Percentiles rank a stretch among this genome's conserved stretches.
Evolutionary conservation across 352 stramenopile species (phyloP).

Genomic region (Achlya hypogyna): DNA sequence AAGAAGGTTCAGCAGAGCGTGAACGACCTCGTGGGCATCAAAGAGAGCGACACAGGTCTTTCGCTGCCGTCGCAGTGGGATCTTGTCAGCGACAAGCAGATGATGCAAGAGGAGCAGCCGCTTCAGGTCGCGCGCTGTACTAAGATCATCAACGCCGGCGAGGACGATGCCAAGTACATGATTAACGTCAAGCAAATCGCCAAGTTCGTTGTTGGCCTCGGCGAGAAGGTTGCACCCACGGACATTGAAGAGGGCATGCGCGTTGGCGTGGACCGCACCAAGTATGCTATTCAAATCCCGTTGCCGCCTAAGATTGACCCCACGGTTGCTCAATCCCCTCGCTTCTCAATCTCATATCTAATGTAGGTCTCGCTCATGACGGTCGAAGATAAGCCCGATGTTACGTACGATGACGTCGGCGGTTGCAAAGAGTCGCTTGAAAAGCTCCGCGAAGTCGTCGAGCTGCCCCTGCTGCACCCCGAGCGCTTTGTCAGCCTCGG

Average conservation of each 20-base stretch:
- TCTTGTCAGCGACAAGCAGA: slow-evolving; percentile 99
- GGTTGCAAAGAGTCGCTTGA: slow-evolving; percentile 97
- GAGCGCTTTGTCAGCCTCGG: slow-evolving; percentile 98
- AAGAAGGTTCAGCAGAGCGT: slow-evolving; percentile 93
- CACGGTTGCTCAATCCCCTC: slow-evolving; percentile 85
- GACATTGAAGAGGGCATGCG: slow-evolving; percentile 99
- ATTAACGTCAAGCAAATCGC: slow-evolving; percentile 99
- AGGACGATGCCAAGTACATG: slow-evolving; percentile 98
- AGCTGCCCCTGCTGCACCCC: slow-evolving; percentile 96
- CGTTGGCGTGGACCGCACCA: slow-evolving; percentile 95
- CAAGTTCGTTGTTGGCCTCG: slow-evolving; percentile 98
- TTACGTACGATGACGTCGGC: slow-evolving; percentile 99
- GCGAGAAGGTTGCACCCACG: slow-evolving; percentile 97
- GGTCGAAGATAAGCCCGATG: slow-evolving; percentile 99
- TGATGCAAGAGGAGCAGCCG: slow-evolving; percentile 99
- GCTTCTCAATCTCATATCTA: background rate
- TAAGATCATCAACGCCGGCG: slow-evolving; percentile 90
- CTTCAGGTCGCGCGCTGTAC: slow-evolving; percentile 95
- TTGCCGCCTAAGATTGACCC: slow-evolving; percentile 99
- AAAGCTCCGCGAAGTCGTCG: slow-evolving; percentile 98
- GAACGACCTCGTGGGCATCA: slow-evolving; percentile 93
- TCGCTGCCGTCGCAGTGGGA: slow-evolving; percentile 98
- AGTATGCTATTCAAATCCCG: slow-evolving; percentile 97
- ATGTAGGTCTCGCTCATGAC: slow-evolving; percentile 42
- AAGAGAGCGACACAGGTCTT: slow-evolving; percentile 99